phyloP scores from a whole-genome alignment of 768 basidiomycete species.

The Tylopilus intermedius region DNA sequence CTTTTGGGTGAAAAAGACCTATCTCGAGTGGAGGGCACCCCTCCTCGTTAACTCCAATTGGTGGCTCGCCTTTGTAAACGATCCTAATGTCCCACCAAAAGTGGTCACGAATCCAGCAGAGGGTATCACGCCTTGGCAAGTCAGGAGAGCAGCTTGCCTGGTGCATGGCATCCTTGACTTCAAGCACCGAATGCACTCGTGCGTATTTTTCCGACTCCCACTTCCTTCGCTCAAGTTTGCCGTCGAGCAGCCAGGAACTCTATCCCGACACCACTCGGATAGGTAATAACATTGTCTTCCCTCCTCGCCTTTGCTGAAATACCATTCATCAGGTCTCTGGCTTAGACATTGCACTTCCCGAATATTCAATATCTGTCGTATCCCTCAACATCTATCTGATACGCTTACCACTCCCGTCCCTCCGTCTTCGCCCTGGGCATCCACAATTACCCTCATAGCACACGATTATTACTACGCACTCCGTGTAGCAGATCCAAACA shows the following conservation, averaged over 20 bases:
- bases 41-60: constrained; percentile 90
- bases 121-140: constrained; percentile 74
- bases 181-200: constrained; percentile 63
- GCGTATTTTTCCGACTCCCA: constrained; percentile 22
- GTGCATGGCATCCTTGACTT: constrained; percentile 67
- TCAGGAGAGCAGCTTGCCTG: constrained; percentile 81
- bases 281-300: constrained; percentile 36
- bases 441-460: constrained; percentile 62
- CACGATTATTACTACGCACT: constrained; percentile 79
- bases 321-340: constrained; percentile 49
- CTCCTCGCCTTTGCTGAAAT: neutral
- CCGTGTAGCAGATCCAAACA: constrained; percentile 44
- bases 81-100: constrained; percentile 51
- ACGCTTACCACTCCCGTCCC: constrained; percentile 43
- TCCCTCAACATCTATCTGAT: constrained; percentile 68
- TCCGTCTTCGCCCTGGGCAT: constrained; percentile 37
- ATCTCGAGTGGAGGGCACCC: constrained; percentile 83
- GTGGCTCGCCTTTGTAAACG: constrained; percentile 87
- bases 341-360: constrained; percentile 50
- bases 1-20: constrained; percentile 84
- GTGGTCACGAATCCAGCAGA: constrained; percentile 24
- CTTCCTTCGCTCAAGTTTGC: constrained; percentile 5
- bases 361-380: constrained; percentile 74
- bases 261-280: constrained; percentile 68
- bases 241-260: constrained; percentile 52